These are phyloP conservation scores for Globisporangium barbulae DNA, from an alignment of 352 stramenopile genomes.

Conservation along the genomic window DNA sequence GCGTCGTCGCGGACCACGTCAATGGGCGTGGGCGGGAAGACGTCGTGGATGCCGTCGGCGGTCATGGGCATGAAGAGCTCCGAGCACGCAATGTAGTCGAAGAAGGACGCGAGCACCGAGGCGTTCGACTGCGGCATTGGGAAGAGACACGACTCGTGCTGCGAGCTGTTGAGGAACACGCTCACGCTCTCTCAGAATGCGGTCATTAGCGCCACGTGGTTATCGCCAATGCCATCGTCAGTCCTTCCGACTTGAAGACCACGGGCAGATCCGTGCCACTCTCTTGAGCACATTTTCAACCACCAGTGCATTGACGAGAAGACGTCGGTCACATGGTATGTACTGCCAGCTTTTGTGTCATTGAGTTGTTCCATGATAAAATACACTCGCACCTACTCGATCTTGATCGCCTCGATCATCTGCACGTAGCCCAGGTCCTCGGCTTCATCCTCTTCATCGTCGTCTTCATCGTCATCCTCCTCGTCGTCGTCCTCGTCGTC, in stretches of 20 bases:
- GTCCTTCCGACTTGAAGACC: too few relatives aligned
- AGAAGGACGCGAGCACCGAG: slow-evolving; percentile 35
- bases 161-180: slow-evolving; percentile 47
- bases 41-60: slow-evolving; percentile 35
- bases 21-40: slow-evolving; percentile 25
- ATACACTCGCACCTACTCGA: neutral
- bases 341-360: too few relatives aligned
- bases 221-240: slow-evolving; percentile 1
- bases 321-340: too few relatives aligned
- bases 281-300: neutral
- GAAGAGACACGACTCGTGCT: slow-evolving; percentile 33
- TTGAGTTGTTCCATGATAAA: too few relatives aligned
- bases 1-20: slow-evolving; percentile 30
- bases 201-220: slow-evolving; percentile 17
- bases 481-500: slow-evolving; percentile 21
- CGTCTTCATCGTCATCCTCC: slow-evolving; percentile 14
- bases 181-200: slow-evolving; percentile 37
- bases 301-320: too few relatives aligned
- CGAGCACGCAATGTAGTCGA: slow-evolving; percentile 47
- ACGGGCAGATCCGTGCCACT: too few relatives aligned
- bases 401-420: slow-evolving; percentile 10
- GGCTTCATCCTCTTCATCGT: slow-evolving; percentile 15
- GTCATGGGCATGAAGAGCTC: slow-evolving; percentile 48
- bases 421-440: slow-evolving; percentile 23
- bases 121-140: slow-evolving; percentile 23